Evolutionary conservation across 164 flowering plant species (phyloP).

Genomic region (Tinospora cordifolia): DNA sequence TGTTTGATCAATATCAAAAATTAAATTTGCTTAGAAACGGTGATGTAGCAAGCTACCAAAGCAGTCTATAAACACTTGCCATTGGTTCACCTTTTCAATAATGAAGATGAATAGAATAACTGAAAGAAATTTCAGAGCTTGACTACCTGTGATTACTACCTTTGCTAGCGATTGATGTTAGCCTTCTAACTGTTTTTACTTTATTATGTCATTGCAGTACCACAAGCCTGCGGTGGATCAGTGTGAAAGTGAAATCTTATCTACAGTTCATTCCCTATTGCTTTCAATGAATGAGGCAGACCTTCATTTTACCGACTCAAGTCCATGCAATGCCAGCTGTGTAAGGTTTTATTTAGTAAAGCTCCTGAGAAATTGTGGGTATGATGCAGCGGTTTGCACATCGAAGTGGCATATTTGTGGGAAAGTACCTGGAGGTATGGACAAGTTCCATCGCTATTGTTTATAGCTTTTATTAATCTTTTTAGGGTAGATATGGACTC

Average conservation of each 20-base stretch:
- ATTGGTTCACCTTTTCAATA: neutral
- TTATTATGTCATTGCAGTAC: constrained; percentile 33
- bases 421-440: constrained; percentile 89
- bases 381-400: constrained; percentile 80
- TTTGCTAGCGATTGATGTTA: neutral
- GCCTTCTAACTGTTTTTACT: neutral
- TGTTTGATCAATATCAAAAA: neutral
- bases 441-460: neutral
- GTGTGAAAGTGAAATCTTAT: constrained; percentile 49
- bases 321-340: constrained; percentile 68
- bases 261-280: constrained; percentile 51
- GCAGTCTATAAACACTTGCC: neutral
- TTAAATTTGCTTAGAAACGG: neutral
- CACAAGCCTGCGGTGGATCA: constrained; percentile 45
- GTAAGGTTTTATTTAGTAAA: constrained; percentile 60
- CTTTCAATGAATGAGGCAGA: constrained; percentile 50
- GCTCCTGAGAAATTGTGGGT: constrained; percentile 64
- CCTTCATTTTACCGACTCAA: constrained; percentile 39
- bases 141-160: neutral
- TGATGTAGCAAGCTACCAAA: neutral
- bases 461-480: neutral
- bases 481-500: neutral
- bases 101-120: neutral
- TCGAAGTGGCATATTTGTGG: constrained; percentile 64
- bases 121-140: neutral